Evolutionary conservation across 2,329 filamentous ascomycete genomes (phyloP).

Genomic region (Colletotrichum sojae): DNA sequence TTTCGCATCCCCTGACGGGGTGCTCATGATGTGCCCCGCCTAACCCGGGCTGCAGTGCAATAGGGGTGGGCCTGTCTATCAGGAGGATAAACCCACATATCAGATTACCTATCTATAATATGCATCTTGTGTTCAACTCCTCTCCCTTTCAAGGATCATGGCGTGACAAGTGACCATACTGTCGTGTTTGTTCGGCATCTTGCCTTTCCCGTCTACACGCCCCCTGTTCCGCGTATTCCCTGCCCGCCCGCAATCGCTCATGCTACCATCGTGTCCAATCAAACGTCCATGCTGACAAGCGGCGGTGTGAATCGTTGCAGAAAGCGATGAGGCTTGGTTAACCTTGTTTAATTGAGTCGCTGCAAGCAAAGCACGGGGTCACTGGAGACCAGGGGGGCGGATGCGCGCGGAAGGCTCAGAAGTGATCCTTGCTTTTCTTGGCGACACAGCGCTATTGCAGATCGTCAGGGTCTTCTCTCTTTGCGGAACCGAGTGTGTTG

Average conservation of each 20-base stretch:
- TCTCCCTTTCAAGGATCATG: too few relatives aligned
- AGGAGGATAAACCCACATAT: too few relatives aligned
- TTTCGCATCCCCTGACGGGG: too few relatives aligned
- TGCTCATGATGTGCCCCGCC: too few relatives aligned
- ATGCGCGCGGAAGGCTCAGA: not conserved
- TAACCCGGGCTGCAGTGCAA: too few relatives aligned
- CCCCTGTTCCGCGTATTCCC: not conserved
- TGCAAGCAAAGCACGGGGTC: conserved; percentile 4
- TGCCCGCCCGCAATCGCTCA: not conserved
- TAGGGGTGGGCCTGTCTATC: too few relatives aligned
- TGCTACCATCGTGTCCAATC: not conserved
- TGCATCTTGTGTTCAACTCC: too few relatives aligned
- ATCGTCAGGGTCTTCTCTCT: conserved; percentile 16
- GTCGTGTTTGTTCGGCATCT: too few relatives aligned
- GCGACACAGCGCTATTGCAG: not conserved
- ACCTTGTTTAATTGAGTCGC: conserved; percentile 14
- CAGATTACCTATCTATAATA: too few relatives aligned
- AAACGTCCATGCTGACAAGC: not conserved
- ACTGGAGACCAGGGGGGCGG: not conserved
- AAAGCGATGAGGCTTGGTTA: conserved; percentile 5
- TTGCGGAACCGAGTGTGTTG: not conserved
- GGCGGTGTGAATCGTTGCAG: conserved; percentile 10
- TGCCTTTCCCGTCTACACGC: too few relatives aligned
- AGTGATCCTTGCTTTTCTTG: not conserved
- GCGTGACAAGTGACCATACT: too few relatives aligned